Conservation (phyloP, 805 yeast species). For the Wickerhamiella cacticola region DNA sequence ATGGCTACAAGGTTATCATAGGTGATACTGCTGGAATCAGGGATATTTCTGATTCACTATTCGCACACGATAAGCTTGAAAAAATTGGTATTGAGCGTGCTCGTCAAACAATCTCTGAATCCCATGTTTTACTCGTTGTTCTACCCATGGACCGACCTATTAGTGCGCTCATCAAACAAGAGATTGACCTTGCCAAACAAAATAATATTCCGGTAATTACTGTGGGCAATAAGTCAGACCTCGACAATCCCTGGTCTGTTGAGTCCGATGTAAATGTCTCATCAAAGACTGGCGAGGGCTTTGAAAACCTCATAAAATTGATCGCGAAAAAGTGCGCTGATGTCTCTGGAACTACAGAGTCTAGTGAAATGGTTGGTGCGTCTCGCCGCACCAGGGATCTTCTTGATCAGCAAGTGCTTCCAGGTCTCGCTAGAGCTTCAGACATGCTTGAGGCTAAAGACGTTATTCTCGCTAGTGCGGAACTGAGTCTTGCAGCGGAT, state of each 20-base stretch:
- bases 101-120: constrained; percentile 40
- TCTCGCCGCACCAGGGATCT: constrained; percentile 70
- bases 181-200: constrained; percentile 14
- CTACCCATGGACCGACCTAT: constrained; percentile 32
- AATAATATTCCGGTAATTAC: constrained; percentile 23
- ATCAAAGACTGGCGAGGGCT: constrained; percentile 47
- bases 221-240: constrained; percentile 29
- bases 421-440: constrained; percentile 44
- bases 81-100: constrained; percentile 75
- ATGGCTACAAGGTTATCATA: constrained; percentile 70
- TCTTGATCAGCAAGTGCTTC: constrained; percentile 59
- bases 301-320: constrained; percentile 34
- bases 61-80: constrained; percentile 45
- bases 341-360: constrained; percentile 36
- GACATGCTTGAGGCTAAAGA: constrained; percentile 36
- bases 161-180: constrained; percentile 15
- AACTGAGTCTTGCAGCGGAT: constrained; percentile 56
- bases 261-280: constrained; percentile 35
- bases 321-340: constrained; percentile 39
- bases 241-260: background rate
- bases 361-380: constrained; percentile 54
- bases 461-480: constrained; percentile 69
- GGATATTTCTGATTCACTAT: constrained; percentile 12
- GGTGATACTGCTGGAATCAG: constrained; percentile 94
- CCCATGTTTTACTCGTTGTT: constrained; percentile 62